Base-by-base conservation (phyloP, 495 filamentous ascomycete species). In the Talaromyces thailandensis region DNA sequence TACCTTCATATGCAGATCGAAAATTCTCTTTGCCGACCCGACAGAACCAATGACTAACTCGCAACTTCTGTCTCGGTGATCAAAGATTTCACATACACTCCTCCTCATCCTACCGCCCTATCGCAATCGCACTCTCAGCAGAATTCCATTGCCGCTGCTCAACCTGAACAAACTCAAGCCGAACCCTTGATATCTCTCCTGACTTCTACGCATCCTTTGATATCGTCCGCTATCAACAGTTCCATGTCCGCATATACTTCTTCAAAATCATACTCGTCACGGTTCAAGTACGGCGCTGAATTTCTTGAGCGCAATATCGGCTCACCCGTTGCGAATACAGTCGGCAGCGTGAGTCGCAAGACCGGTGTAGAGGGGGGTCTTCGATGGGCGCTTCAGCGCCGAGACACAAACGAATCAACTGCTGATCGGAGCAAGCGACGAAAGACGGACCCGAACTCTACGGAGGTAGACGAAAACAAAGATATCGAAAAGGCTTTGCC, bases 231-330 rank as follows among this genome's bases (percentile, higher is more conserved):
- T 0, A 91, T 96, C 64, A 88, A 88, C 67, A 86, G 85, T 51
- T 92, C 91, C 1, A 79, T 92, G 1, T 88, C 88, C 29, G 89
- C 89, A 2, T 98, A 96, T 69, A 83, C 85, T 31, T 84, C 80
- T 4, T 88, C 88, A 18, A 96, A 98, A 71, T 88, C 88, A 25
- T 94, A 94, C 69, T 92, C 90, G 5, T 91, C 92, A 0, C 83
- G 88, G 2, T 88, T 96, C 73, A 90, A 88, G 67, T 87, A 88
- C 45, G 82, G 89, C 64, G 91, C 89, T 43, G 90, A 96, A 67
- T 89, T 91, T 65, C 84, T 96, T 29, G 93, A 96, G 72, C 86
- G 88, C 37, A 90, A 85, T 65, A 86, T 96, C 37, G 85, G 84
- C 4, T 86, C 86, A 1, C 92, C 91, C 2, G 84, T 96, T 31